Conservation (phyloP, 2,329 filamentous ascomycete genomes). For the Purpureocillium takamizusanense region DNA sequence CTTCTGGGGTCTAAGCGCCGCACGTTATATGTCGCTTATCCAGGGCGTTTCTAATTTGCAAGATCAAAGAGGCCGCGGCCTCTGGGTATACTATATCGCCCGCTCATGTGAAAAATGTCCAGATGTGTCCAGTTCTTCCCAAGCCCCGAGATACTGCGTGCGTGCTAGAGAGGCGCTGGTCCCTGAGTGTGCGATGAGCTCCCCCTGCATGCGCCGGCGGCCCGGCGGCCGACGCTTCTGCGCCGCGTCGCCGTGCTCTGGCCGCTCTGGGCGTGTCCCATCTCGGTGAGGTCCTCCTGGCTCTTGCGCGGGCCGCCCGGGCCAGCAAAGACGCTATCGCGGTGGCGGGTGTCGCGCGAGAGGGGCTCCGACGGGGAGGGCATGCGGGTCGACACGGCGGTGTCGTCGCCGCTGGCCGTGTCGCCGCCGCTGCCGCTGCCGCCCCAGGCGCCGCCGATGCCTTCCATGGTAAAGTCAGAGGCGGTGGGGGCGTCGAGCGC, state of each 20-base stretch:
- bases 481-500: conserved; percentile 66
- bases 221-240: conserved; percentile 13
- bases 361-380: conserved; percentile 1
- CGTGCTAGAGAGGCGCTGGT: too few species aligned
- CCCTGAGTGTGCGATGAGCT: too few species aligned
- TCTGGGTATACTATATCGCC: too few species aligned
- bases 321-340: conserved; percentile 16
- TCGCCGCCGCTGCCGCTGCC: conserved; percentile 11
- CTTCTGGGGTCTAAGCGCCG: neutral
- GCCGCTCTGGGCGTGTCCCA: conserved; percentile 18
- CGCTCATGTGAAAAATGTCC: too few species aligned
- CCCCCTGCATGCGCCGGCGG: neutral
- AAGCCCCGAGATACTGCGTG: conserved; percentile 1
- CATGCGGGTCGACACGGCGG: conserved; percentile 5
- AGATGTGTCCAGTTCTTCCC: too few species aligned
- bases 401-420: conserved; percentile 10
- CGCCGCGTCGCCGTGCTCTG: conserved; percentile 20
- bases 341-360: conserved; percentile 6
- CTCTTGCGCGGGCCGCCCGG: conserved; percentile 19
- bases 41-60: too few species aligned
- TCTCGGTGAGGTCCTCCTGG: conserved; percentile 23
- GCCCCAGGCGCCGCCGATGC: conserved; percentile 56
- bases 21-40: too few species aligned
- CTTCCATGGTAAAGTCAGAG: conserved; percentile 67
- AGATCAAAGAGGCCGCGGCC: too few species aligned